phyloP scores from a whole-genome alignment of 2,329 filamentous ascomycete species.

The Podosphaera fusca region DNA sequence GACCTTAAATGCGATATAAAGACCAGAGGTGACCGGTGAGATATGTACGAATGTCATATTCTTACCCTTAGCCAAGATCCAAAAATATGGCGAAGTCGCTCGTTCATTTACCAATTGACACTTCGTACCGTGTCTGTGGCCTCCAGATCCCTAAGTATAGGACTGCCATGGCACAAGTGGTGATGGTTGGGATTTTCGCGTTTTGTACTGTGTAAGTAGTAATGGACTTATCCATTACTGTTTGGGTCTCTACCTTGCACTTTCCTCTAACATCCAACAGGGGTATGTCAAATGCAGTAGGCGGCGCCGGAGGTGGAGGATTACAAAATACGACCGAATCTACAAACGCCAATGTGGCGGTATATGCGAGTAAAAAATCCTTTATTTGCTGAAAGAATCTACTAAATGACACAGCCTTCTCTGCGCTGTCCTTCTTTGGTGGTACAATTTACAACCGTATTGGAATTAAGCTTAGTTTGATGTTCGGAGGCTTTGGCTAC shows the following conservation, averaged over 20 bases:
- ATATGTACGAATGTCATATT: no score
- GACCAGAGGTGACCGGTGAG: no score
- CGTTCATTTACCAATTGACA: background rate
- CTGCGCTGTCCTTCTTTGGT: slow-evolving; percentile 43
- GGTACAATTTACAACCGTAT: slow-evolving; percentile 59
- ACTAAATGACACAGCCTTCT: slow-evolving; percentile 21
- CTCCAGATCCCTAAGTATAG: slow-evolving; percentile 2
- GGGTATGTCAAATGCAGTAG: slow-evolving; percentile 49
- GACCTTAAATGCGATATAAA: no score
- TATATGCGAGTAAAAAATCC: slow-evolving; percentile 3
- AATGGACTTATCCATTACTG: background rate
- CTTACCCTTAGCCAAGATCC: no score
- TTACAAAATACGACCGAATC: slow-evolving; percentile 21
- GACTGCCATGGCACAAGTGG: slow-evolving; percentile 2
- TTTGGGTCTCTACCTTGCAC: background rate
- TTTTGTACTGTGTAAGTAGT: slow-evolving; percentile 3
- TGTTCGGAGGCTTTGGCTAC: slow-evolving; percentile 56
- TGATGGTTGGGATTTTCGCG: slow-evolving; percentile 2
- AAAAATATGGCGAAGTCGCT: no score
- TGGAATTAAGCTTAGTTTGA: slow-evolving; percentile 43
- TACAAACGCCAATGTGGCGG: slow-evolving; percentile 3
- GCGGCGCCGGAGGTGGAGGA: slow-evolving; percentile 41
- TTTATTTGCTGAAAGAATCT: slow-evolving; percentile 6
- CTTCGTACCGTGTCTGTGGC: background rate
- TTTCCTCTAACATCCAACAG: background rate